These are phyloP conservation scores for Oidium heveae DNA, from an alignment of 2,329 filamentous ascomycete species.

Conservation along the genomic window DNA sequence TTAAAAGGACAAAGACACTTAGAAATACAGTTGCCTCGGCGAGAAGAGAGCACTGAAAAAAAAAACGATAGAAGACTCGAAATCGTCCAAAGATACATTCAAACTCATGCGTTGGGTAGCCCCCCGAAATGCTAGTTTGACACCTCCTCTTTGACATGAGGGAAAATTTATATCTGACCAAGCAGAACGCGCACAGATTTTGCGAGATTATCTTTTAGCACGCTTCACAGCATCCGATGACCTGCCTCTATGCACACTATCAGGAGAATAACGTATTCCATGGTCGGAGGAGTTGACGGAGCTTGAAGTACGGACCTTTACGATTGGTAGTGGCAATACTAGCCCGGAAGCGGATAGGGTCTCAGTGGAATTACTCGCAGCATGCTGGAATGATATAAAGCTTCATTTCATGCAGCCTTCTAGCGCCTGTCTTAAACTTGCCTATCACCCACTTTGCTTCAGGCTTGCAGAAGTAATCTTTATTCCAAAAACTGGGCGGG, in stretches of 20 bases:
- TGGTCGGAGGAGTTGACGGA: conserved; percentile 21
- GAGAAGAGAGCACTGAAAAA: too few relatives aligned
- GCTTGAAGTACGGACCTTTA: conserved; percentile 27
- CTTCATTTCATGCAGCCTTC: neutral
- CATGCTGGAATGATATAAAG: neutral
- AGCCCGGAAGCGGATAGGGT: neutral
- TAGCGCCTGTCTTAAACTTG: neutral
- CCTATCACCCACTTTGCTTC: neutral
- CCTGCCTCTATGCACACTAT: conserved; percentile 16
- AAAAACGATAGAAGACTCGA: too few relatives aligned
- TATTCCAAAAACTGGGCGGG: neutral
- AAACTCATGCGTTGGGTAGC: too few relatives aligned
- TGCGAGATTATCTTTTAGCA: neutral
- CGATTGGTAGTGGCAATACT: conserved; percentile 39
- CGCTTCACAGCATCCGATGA: neutral
- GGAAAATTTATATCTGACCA: conserved; percentile 12
- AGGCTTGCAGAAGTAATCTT: neutral
- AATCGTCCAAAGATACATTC: too few relatives aligned
- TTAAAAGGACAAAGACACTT: too few relatives aligned
- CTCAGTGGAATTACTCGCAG: neutral
- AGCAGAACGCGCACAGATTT: neutral
- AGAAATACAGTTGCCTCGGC: too few relatives aligned
- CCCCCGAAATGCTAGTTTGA: too few relatives aligned
- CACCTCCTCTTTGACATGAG: too few relatives aligned
- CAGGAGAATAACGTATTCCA: neutral